Percentiles rank a stretch among this genome's conserved stretches.
Conservation (phyloP, 1,284 basidiomycete species). For the Moesziomyces sp. region DNA sequence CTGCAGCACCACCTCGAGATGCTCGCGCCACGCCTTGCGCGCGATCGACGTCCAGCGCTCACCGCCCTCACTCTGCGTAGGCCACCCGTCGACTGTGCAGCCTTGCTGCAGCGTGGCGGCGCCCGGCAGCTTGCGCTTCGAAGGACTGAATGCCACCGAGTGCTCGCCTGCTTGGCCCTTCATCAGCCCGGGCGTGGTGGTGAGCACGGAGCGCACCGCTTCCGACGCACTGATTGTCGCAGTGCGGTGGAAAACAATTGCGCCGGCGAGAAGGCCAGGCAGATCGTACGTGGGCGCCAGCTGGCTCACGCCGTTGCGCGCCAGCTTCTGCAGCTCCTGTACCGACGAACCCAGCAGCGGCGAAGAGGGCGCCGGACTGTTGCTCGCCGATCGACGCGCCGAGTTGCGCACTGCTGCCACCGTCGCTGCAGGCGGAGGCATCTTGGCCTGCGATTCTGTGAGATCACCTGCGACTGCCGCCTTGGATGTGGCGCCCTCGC, state of each 20-base stretch:
- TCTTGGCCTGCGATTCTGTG: constrained; percentile 46
- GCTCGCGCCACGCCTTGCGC: constrained; percentile 63
- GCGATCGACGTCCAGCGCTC: constrained; percentile 50
- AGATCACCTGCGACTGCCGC: constrained; percentile 8
- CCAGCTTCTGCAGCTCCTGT: constrained; percentile 41
- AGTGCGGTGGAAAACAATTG: constrained; percentile 66
- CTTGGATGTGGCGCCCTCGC: constrained; percentile 9
- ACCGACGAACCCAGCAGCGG: constrained; percentile 31
- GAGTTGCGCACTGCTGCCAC: constrained; percentile 25
- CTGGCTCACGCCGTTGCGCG: constrained; percentile 44
- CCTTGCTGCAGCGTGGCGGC: constrained; percentile 40
- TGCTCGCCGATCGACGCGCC: constrained; percentile 42
- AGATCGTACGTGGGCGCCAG: constrained; percentile 65
- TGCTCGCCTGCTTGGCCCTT: constrained; percentile 60
- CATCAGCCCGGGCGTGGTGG: constrained; percentile 60
- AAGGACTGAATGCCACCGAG: constrained; percentile 46
- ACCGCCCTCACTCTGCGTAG: constrained; percentile 22
- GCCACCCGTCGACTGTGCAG: constrained; percentile 48
- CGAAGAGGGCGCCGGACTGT: constrained; percentile 39
- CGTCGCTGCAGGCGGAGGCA: constrained; percentile 47
- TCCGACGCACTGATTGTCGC: constrained; percentile 65
- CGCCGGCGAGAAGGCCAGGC: constrained; percentile 62
- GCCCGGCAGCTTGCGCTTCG: constrained; percentile 41
- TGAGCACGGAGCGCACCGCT: constrained; percentile 61
- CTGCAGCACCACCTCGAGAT: constrained; percentile 59